Conservation (phyloP, 345 rosid species). For the Brassica rapa region DNA sequence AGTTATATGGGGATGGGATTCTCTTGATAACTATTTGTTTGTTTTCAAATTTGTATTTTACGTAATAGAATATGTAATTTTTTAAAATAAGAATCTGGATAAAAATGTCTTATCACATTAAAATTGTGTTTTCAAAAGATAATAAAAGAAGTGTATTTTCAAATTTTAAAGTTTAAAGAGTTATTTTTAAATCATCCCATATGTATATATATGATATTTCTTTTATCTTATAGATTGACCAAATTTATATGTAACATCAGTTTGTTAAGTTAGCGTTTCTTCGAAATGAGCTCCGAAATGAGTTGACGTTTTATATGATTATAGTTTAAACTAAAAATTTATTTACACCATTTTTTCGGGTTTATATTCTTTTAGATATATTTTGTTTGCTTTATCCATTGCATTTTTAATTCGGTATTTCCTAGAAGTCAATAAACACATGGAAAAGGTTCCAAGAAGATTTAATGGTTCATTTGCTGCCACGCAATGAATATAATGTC, state of each 20-base stretch:
- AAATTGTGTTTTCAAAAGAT: not conserved
- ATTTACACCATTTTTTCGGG: too few species aligned
- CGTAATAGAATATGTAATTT: not conserved
- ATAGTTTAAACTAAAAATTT: not conserved
- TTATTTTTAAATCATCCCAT: too few species aligned
- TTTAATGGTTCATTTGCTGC: not conserved
- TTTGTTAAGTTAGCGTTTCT: not conserved
- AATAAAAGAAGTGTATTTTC: not conserved
- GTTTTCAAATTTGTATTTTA: not conserved
- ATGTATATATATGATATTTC: not conserved
- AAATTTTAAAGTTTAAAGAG: not conserved
- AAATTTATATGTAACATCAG: not conserved
- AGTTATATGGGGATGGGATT: not conserved
- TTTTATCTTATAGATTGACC: not conserved
- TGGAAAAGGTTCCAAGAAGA: not conserved
- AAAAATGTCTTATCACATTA: too few species aligned
- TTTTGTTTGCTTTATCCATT: not conserved
- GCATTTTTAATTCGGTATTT: not conserved
- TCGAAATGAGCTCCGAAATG: not conserved
- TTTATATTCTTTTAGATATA: not conserved
- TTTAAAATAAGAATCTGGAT: too few species aligned
- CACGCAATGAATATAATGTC: not conserved
- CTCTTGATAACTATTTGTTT: not conserved
- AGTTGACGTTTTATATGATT: not conserved
- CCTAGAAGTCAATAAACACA: conserved; percentile 11